Percentiles rank a stretch among this genome's conserved stretches.
Conservation (phyloP, 345 rosid genomes). For the Excoecaria agallocha region DNA sequence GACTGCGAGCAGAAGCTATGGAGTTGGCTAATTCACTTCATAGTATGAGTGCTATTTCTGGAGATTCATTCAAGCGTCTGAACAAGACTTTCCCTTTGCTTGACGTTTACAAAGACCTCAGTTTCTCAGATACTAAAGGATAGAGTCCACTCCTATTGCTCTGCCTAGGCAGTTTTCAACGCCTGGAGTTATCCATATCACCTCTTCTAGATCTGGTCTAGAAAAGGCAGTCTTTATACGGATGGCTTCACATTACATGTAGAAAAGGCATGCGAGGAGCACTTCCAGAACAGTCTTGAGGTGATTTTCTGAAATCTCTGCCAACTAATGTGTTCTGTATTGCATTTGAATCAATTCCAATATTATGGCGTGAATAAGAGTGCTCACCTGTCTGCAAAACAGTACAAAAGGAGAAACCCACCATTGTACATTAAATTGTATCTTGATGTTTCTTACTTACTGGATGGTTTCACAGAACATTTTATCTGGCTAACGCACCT, state of each 20-base stretch:
- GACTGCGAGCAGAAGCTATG: constrained; percentile 71
- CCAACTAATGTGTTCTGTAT: no score
- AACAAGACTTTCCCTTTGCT: constrained; percentile 64
- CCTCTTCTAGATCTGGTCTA: not conserved
- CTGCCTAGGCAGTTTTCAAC: not conserved
- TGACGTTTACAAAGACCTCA: constrained; percentile 49
- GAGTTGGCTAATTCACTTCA: constrained; percentile 55
- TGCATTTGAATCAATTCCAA: not conserved
- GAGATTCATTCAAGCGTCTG: constrained; percentile 52
- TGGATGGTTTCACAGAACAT: not conserved
- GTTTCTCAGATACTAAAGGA: constrained; percentile 27
- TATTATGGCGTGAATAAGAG: not conserved
- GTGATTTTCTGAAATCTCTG: not conserved
- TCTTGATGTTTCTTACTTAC: not conserved
- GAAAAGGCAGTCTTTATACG: not conserved
- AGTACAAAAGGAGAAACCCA: not conserved
- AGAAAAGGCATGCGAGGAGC: not conserved
- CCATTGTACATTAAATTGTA: not conserved
- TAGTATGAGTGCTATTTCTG: constrained; percentile 50
- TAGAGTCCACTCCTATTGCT: constrained; percentile 16
- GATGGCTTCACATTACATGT: not conserved
- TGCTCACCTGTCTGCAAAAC: not conserved
- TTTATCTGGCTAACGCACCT: not conserved
- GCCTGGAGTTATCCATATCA: not conserved
- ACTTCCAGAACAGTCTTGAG: not conserved